Base-by-base conservation (phyloP, 306 rosid genomes). In the Abrus pulchellus region DNA sequence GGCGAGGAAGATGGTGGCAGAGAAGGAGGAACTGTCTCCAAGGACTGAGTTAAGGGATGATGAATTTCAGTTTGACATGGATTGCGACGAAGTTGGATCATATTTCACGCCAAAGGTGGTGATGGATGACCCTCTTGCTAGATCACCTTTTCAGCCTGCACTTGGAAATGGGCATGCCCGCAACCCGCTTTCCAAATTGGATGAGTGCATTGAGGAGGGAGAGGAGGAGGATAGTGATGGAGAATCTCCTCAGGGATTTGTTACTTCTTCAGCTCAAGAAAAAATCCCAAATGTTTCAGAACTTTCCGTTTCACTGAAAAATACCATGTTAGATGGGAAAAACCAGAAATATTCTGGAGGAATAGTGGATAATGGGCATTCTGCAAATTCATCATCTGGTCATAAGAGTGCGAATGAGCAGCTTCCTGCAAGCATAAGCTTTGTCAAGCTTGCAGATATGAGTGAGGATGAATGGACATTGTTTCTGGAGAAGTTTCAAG, bases 401-500 rank as follows among this genome's bases (percentile, higher is more conserved):
- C 97, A 92, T 70, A 75, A 90, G 87, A 95, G 99, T 79, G 98
- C 98, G 13, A 93, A 86, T 28, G 99, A 95, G 89, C 97, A 93
- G 81, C 97, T 95, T 80, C 97, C 97, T 61, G 84, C 97, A 27
- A 93, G 99, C 85, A 59, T 69, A 72, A 89, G 90, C 87, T 95
- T 95, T 74, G 93, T 95, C 82, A 88, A 88, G 79, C 81, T 95
- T 45, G 97, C 91, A 8, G 96, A 93, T 69, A 86, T 93, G 97
- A 85, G 73, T 0, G 97, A 93, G 20, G 97, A 90, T 50, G 89
- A 88, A n/a, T 95, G 99, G 99, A 41, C 76, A 47, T 75, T 83
- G 79, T 95, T 91, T 86, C 90, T 88, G 47, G 94, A 92, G 77
- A 93, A 87, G 90, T 90, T 95, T 82, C 90, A 83, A 61, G 94